These are phyloP conservation scores for Aphanomyces stellatus DNA, from an alignment of 352 stramenopile species.

Conservation along the genomic window DNA sequence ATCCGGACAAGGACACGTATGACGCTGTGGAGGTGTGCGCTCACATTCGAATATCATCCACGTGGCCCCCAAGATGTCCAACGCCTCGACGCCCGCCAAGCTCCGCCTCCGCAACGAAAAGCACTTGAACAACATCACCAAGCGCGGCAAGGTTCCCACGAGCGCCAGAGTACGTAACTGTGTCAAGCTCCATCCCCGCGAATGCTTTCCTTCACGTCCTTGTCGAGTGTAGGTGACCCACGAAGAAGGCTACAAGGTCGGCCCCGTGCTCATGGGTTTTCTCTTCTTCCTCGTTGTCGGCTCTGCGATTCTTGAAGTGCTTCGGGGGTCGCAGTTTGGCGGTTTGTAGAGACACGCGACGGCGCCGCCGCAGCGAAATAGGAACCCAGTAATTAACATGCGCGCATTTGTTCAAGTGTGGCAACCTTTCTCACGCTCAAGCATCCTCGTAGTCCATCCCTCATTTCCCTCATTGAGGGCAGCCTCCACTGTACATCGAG, in stretches of 20 bases:
- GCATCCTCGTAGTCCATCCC: too few species aligned
- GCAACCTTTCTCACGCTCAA: too few species aligned
- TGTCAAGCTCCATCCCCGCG: too few species aligned
- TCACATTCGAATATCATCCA: too few species aligned
- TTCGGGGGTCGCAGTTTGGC: slow-evolving; percentile 65
- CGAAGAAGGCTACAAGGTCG: slow-evolving; percentile 49
- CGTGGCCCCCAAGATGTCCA: neutral
- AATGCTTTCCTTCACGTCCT: neutral
- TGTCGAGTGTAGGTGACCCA: neutral
- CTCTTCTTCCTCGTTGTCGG: slow-evolving; percentile 83
- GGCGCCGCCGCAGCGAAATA: too few species aligned
- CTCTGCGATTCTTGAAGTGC: slow-evolving; percentile 80
- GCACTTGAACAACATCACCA: slow-evolving; percentile 82
- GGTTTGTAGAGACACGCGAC: neutral
- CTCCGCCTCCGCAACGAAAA: slow-evolving; percentile 83
- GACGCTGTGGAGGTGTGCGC: too few species aligned
- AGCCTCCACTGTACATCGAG: too few species aligned
- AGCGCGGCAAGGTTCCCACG: slow-evolving; percentile 71
- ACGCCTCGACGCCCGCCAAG: slow-evolving; percentile 48
- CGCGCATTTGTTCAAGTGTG: too few species aligned
- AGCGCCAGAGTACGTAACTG: slow-evolving; percentile 50
- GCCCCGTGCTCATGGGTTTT: slow-evolving; percentile 72
- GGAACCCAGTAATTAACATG: too few species aligned
- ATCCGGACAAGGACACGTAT: too few species aligned
- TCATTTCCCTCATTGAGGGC: too few species aligned